A percentile compares a stretch with the other conserved stretches of the same genome.
Evolutionary conservation across 805 yeast genomes (phyloP).

Genomic region (Saccharomyces jurei): DNA sequence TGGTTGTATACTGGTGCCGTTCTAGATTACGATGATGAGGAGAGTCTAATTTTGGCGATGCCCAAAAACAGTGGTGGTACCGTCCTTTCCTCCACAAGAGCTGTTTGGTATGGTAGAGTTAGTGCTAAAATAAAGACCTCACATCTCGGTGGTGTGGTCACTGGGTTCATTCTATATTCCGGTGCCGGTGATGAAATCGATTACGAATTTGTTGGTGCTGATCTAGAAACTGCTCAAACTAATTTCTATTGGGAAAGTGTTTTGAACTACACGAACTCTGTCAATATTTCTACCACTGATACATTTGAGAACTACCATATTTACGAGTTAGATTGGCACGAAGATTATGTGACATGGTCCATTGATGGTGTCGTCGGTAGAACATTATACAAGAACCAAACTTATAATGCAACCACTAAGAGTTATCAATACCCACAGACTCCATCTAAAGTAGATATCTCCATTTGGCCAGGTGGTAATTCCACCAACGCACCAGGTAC

Average conservation of each 20-base stretch:
- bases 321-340: constrained; percentile 75
- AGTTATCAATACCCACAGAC: constrained; percentile 60
- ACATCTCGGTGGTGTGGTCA: constrained; percentile 68
- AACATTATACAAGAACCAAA: constrained; percentile 51
- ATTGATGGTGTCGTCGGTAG: constrained; percentile 64
- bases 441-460: constrained; percentile 63
- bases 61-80: constrained; percentile 69
- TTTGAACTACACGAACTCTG: constrained; percentile 57
- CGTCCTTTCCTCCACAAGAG: constrained; percentile 69
- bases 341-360: constrained; percentile 61
- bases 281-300: constrained; percentile 32
- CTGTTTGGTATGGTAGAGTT: constrained; percentile 83
- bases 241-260: constrained; percentile 76
- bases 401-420: constrained; percentile 55
- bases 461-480: constrained; percentile 74
- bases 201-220: constrained; percentile 75
- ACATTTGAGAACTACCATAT: constrained; percentile 66
- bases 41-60: constrained; percentile 63
- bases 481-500: constrained; percentile 51
- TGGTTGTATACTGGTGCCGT: constrained; percentile 62
- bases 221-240: constrained; percentile 58
- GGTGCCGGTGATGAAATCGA: constrained; percentile 89
- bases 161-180: constrained; percentile 74
- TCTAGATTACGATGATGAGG: constrained; percentile 42
- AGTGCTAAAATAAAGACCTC: constrained; percentile 65